Conservation (phyloP, 2,329 filamentous ascomycete genomes). For the Fusarium ambrosium region DNA sequence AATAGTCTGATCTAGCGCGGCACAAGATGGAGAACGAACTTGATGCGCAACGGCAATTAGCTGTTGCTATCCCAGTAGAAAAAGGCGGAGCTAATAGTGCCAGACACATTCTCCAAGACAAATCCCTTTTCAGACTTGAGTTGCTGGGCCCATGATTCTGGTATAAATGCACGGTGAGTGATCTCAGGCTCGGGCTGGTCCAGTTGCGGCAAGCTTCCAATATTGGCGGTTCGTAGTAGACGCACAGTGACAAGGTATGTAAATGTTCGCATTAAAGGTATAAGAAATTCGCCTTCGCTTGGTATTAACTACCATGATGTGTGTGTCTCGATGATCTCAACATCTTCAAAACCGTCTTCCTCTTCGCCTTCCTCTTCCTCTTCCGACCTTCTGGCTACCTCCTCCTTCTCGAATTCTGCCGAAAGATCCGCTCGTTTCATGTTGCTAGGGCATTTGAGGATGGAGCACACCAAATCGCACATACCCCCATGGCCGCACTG, state of each 20-base stretch:
- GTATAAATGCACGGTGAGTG: no score
- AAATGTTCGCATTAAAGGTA: background rate
- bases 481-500: background rate
- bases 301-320: fast-evolving
- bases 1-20: background rate
- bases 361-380: background rate
- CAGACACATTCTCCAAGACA: no score
- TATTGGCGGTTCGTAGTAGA: no score
- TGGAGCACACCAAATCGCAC: background rate
- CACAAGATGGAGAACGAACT: background rate
- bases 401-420: background rate
- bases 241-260: no score
- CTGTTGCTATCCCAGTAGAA: background rate
- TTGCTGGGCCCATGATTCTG: no score
- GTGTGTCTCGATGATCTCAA: background rate
- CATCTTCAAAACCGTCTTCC: background rate
- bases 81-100: background rate
- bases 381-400: background rate
- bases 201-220: no score
- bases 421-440: background rate
- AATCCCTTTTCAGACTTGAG: no score
- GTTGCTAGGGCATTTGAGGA: background rate
- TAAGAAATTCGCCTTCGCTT: background rate
- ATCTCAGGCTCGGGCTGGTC: no score
- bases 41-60: background rate